Conservation (phyloP, 192 early-diverging fungal genomes). For the Jimgerdemannia flammicorona region DNA sequence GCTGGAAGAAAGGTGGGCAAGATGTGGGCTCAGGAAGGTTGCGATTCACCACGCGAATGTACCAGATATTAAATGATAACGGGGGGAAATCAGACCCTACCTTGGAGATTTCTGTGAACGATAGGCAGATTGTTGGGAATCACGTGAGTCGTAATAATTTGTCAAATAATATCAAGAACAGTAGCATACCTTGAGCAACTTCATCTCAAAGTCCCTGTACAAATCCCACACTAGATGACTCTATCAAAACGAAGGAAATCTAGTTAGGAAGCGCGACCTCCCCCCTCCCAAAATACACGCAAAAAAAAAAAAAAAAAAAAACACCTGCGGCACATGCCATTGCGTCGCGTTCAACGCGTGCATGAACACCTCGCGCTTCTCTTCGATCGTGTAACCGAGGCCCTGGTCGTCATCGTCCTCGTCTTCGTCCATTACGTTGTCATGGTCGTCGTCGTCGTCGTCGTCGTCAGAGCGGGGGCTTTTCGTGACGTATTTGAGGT, state of each 20-base stretch:
- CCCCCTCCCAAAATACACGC: not conserved
- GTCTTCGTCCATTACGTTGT: conserved; percentile 20
- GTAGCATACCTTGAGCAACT: conserved; percentile 30
- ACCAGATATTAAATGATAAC: not conserved
- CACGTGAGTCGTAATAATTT: too few relatives aligned
- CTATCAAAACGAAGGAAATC: conserved; percentile 5
- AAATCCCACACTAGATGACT: conserved; percentile 63
- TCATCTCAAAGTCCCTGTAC: conserved; percentile 56
- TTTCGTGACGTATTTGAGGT: conserved; percentile 48
- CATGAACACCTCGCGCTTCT: conserved; percentile 38
- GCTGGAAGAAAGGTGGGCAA: not conserved
- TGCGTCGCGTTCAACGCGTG: conserved; percentile 42
- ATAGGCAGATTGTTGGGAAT: not conserved
- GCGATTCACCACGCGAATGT: not conserved
- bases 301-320: not conserved
- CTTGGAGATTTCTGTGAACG: not conserved
- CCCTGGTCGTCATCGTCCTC: conserved; percentile 24
- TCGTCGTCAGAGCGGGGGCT: conserved; percentile 34
- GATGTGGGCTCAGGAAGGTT: not conserved
- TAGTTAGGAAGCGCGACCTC: not conserved
- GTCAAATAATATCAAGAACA: too few relatives aligned
- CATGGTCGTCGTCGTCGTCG: too few relatives aligned
- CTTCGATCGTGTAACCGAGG: conserved; percentile 20
- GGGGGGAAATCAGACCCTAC: not conserved
- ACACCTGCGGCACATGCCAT: conserved; percentile 50